Evolutionary conservation across 2,329 filamentous ascomycete genomes (phyloP).

Genomic region (Dactylellina leptospora): DNA sequence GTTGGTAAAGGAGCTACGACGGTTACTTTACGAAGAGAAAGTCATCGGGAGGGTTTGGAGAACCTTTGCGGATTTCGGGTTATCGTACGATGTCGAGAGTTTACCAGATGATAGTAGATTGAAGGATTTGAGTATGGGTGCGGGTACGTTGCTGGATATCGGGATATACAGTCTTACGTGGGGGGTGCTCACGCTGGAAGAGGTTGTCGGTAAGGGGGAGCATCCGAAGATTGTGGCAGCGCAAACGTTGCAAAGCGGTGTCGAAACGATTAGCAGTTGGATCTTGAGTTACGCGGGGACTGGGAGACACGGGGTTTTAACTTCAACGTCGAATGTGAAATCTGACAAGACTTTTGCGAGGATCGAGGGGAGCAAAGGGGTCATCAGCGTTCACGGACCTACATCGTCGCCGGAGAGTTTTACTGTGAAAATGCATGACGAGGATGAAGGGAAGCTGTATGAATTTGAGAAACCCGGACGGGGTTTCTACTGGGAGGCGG

Average conservation of each 20-base stretch:
- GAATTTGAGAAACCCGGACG: slow-evolving; percentile 60
- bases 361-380: slow-evolving; percentile 62
- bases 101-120: slow-evolving; percentile 59
- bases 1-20: slow-evolving; percentile 59
- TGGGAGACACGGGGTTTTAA: slow-evolving; percentile 62
- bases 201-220: slow-evolving; percentile 56
- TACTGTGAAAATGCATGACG: slow-evolving; percentile 59
- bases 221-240: slow-evolving; percentile 60
- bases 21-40: slow-evolving; percentile 61
- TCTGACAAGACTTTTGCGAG: slow-evolving; percentile 58
- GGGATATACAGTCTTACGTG: slow-evolving; percentile 63
- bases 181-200: slow-evolving; percentile 60
- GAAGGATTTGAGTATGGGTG: slow-evolving; percentile 61
- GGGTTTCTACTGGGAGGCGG: slow-evolving; percentile 64
- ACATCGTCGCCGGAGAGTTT: slow-evolving; percentile 60
- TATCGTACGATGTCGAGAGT: slow-evolving; percentile 60
- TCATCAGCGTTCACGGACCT: slow-evolving; percentile 60
- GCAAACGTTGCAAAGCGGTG: slow-evolving; percentile 59
- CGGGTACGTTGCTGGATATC: slow-evolving; percentile 62
- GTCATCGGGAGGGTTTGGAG: slow-evolving; percentile 61
- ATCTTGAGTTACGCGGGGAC: slow-evolving; percentile 61
- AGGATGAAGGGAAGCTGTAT: slow-evolving; percentile 58
- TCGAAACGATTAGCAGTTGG: slow-evolving; percentile 60
- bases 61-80: slow-evolving; percentile 61
- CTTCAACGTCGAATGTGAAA: slow-evolving; percentile 59